Evolutionary conservation across 2,329 filamentous ascomycete genomes (phyloP).

Genomic region (Leptographium radiaticola): DNA sequence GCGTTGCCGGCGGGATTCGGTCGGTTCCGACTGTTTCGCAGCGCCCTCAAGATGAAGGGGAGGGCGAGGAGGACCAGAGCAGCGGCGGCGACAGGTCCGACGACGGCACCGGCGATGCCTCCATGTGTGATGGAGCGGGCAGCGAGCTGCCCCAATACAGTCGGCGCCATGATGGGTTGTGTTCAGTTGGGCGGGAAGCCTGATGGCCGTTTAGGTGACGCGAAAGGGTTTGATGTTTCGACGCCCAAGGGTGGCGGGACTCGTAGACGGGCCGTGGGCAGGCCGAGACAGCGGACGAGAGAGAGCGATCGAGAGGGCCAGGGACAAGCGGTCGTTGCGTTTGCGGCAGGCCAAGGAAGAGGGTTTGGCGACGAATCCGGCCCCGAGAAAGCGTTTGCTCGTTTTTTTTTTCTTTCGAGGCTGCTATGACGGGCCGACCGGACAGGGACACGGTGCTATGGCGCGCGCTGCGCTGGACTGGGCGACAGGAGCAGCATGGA

Average conservation of each 20-base stretch:
- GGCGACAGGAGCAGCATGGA: constrained; percentile 10
- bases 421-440: constrained; percentile 1
- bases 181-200: no score
- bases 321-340: no score
- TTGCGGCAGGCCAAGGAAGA: no score
- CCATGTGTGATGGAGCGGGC: constrained; percentile 16
- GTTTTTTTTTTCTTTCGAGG: not conserved
- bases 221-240: no score
- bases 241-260: no score
- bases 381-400: not conserved
- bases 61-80: constrained; percentile 19
- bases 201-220: no score
- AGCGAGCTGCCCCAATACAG: constrained; percentile 1
- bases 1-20: constrained; percentile 8
- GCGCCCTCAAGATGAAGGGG: constrained; percentile 19
- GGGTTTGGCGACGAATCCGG: no score
- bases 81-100: constrained; percentile 19
- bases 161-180: constrained; percentile 5
- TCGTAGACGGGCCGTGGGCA: no score
- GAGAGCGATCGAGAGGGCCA: no score
- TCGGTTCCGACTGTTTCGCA: constrained; percentile 12
- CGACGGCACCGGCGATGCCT: constrained; percentile 20
- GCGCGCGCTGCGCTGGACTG: constrained; percentile 7
- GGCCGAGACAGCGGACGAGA: no score
- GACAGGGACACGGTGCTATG: constrained; percentile 9